Evolutionary conservation across 108 stramenopile species (phyloP).

Genomic region (Nitzschia palea): DNA sequence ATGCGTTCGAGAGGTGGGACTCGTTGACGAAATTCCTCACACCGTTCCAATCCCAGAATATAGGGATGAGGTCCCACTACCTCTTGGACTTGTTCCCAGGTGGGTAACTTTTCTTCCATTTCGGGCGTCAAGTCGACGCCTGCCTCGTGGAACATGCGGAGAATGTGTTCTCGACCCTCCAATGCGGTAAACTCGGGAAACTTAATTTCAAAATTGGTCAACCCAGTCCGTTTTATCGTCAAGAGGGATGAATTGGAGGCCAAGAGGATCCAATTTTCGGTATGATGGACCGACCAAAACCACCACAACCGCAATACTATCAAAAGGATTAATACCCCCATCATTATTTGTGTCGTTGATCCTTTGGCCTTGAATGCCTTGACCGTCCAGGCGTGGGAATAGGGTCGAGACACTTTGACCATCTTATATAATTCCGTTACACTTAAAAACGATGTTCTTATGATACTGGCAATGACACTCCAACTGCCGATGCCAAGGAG

Average conservation of each 20-base stretch:
- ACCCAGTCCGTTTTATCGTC: neutral
- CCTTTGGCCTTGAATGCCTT: too few species aligned
- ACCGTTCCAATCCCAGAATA: conserved; percentile 51
- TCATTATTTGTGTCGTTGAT: too few species aligned
- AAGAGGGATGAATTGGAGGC: conserved; percentile 1
- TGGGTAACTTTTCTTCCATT: conserved; percentile 49
- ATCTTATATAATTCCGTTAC: too few species aligned
- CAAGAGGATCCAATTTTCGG: too few species aligned
- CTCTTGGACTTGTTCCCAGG: conserved; percentile 59
- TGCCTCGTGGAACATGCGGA: conserved; percentile 51
- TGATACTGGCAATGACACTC: too few species aligned
- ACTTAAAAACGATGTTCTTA: too few species aligned
- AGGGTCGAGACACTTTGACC: too few species aligned
- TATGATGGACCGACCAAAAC: too few species aligned
- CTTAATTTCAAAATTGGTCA: neutral
- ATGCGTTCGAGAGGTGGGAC: conserved; percentile 57
- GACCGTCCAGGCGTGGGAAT: too few species aligned
- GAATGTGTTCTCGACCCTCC: conserved; percentile 37
- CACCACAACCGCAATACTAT: too few species aligned
- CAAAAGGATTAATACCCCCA: too few species aligned
- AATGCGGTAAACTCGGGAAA: neutral
- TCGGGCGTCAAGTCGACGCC: conserved; percentile 48
- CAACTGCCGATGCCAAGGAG: too few species aligned
- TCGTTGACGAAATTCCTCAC: conserved; percentile 38
- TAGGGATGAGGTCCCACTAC: conserved; percentile 50